A percentile compares a stretch with the other conserved stretches of the same genome.
phyloP scores from a whole-genome alignment of 179 eudicot species.

The Carnegiea gigantea region DNA sequence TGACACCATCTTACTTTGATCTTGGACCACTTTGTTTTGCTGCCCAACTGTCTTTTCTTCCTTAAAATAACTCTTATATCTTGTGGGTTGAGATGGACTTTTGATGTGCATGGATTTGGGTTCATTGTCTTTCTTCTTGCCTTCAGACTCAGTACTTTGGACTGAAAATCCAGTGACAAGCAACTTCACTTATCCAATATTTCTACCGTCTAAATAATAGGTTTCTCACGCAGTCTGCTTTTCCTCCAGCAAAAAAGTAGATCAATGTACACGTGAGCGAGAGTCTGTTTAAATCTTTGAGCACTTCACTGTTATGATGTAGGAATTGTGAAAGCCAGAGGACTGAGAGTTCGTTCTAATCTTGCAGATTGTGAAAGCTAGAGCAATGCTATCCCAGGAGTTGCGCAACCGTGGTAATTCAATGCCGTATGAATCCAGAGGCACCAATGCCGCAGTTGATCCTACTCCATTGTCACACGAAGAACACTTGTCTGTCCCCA shows the following conservation, averaged over 20 bases:
- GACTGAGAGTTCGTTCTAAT: constrained; percentile 15
- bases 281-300: background rate
- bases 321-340: background rate
- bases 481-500: constrained; percentile 37
- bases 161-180: background rate
- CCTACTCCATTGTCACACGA: constrained; percentile 30
- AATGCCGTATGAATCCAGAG: constrained; percentile 19
- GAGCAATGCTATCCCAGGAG: constrained; percentile 66
- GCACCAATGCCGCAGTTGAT: constrained; percentile 23
- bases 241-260: background rate
- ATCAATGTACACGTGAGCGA: background rate
- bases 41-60: too few relatives aligned
- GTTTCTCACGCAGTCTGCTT: background rate
- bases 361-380: constrained; percentile 74
- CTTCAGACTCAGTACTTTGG: background rate
- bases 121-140: background rate
- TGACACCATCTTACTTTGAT: too few relatives aligned
- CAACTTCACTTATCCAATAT: background rate
- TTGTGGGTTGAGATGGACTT: background rate
- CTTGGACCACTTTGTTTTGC: too few relatives aligned
- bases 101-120: background rate
- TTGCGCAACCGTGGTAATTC: constrained; percentile 36
- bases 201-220: background rate
- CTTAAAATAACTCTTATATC: too few relatives aligned
- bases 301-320: background rate